These are phyloP conservation scores for Monosporascus sp. DNA, from an alignment of 2,329 filamentous ascomycete genomes.

Conservation along the genomic window DNA sequence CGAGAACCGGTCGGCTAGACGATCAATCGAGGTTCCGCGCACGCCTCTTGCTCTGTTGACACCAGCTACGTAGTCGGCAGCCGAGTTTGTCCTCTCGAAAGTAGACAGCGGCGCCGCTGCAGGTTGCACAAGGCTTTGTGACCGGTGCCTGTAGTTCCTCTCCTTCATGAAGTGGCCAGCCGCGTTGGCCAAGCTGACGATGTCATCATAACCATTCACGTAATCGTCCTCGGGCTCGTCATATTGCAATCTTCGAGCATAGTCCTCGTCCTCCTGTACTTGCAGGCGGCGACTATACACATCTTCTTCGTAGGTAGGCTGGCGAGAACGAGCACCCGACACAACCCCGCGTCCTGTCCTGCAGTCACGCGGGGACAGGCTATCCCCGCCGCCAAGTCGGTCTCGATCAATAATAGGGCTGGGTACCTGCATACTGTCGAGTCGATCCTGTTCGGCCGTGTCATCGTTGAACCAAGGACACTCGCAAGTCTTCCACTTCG, in stretches of 20 bases:
- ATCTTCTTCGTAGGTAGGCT: conserved; percentile 42
- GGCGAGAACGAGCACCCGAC: conserved; percentile 21
- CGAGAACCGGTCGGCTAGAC: conserved; percentile 46
- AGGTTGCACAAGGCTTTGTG: conserved; percentile 32
- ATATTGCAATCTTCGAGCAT: conserved; percentile 31
- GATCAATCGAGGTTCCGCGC: conserved; percentile 40
- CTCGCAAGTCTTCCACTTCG: conserved; percentile 76
- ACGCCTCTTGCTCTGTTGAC: conserved; percentile 38
- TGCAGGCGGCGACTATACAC: conserved; percentile 40
- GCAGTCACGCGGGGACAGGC: conserved; percentile 20
- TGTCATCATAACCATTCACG: conserved; percentile 30
- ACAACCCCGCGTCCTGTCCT: conserved; percentile 21
- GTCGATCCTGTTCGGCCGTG: conserved; percentile 45
- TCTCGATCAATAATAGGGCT: conserved; percentile 31
- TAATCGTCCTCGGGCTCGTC: conserved; percentile 34
- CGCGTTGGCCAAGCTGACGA: conserved; percentile 44
- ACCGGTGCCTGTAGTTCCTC: conserved; percentile 40
- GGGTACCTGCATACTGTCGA: conserved; percentile 48
- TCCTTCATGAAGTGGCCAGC: conserved; percentile 58
- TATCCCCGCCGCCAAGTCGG: conserved; percentile 22
- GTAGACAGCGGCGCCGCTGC: conserved; percentile 17
- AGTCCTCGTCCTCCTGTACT: conserved; percentile 40
- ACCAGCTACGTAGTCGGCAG: conserved; percentile 38
- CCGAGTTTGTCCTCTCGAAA: conserved; percentile 31
- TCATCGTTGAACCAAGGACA: conserved; percentile 76